Conservation (phyloP, 306 rosid species). For the Citrullus mucosospermus region DNA sequence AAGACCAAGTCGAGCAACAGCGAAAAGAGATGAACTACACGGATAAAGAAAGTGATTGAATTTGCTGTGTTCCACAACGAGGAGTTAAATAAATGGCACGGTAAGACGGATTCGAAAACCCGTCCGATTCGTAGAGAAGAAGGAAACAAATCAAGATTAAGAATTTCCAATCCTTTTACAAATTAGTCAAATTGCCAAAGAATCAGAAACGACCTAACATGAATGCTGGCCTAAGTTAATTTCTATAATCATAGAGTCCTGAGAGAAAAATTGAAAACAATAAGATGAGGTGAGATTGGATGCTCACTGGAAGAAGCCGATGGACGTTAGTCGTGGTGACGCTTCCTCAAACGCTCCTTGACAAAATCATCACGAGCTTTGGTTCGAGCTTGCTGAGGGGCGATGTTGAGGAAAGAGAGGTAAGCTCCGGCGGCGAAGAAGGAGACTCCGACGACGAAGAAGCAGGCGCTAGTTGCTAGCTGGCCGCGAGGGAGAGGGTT, state of each 20-base stretch:
- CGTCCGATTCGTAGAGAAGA: not conserved
- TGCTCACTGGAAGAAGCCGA: not conserved
- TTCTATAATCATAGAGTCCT: not conserved
- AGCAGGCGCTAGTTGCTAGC: conserved; percentile 14
- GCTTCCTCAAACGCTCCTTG: conserved; percentile 23
- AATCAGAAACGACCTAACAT: not conserved
- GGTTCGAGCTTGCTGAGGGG: conserved; percentile 32
- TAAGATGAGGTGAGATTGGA: not conserved
- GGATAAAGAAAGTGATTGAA: not conserved
- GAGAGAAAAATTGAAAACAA: not conserved
- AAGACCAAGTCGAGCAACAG: not conserved
- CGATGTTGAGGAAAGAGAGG: conserved; percentile 25
- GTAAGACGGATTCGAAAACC: not conserved
- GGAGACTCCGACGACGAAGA: conserved; percentile 19
- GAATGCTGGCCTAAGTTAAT: not conserved
- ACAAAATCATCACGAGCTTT: conserved; percentile 31
- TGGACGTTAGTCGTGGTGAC: conserved; percentile 13
- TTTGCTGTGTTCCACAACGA: not conserved
- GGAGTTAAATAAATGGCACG: not conserved
- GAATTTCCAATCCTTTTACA: not conserved
- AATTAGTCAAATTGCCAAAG: not conserved
- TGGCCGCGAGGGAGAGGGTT: conserved; percentile 27
- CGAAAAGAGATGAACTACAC: not conserved
- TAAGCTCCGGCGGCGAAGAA: conserved; percentile 26
- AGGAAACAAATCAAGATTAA: not conserved